A percentile compares a stretch with the other conserved stretches of the same genome.
These are phyloP conservation scores for Hirsutella minnesotensis DNA, from an alignment of 2,329 filamentous ascomycete genomes.

Conservation along the genomic window DNA sequence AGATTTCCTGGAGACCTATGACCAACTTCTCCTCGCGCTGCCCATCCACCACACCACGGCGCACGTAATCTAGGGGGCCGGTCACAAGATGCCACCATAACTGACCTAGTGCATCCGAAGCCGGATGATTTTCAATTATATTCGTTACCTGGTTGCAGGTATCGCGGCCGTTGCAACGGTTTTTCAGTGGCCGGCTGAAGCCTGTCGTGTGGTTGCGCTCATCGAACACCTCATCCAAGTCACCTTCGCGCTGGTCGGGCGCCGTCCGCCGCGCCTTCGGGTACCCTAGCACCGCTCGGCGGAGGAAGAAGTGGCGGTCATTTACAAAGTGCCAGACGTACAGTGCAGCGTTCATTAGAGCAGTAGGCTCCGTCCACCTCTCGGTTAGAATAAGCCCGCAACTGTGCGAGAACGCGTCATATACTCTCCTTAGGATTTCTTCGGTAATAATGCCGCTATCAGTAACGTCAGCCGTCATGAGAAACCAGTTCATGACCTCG, in stretches of 20 bases:
- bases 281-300: conserved; percentile 17
- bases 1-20: not conserved
- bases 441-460: conserved; percentile 9
- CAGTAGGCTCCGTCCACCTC: conserved; percentile 19
- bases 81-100: not conserved
- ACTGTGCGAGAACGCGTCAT: conserved; percentile 9
- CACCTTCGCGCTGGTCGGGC: conserved; percentile 13
- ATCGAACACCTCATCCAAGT: conserved; percentile 19
- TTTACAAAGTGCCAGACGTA: conserved; percentile 21
- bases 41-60: not conserved
- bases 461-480: conserved; percentile 9
- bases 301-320: conserved; percentile 19
- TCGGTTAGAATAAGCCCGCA: conserved; percentile 17
- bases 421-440: conserved; percentile 7
- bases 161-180: not conserved
- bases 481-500: conserved; percentile 11
- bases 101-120: not conserved
- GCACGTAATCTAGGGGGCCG: not conserved
- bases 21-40: not conserved
- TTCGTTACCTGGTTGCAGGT: not conserved
- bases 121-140: not conserved
- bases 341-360: conserved; percentile 17
- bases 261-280: conserved; percentile 15
- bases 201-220: conserved; percentile 14
- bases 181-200: conserved; percentile 11